These are phyloP conservation scores for Leishmania turanica DNA, from an alignment of 208 protist genomes.

Conservation along the genomic window DNA sequence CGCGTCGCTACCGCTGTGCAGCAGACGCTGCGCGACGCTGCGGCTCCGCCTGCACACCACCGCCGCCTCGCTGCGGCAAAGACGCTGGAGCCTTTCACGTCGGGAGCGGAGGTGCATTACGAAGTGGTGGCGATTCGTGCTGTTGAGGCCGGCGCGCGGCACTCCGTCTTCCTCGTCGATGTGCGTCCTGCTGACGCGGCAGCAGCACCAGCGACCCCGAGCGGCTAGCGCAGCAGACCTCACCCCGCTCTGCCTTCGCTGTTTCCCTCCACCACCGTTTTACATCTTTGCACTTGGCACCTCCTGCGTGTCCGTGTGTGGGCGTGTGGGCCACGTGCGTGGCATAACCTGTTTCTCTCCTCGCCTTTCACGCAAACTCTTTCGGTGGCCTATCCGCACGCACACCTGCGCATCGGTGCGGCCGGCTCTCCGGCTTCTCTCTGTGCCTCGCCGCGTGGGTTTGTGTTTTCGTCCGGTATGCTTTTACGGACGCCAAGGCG, in stretches of 20 bases:
- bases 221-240: neutral
- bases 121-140: conserved; percentile 45
- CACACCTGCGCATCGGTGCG: neutral
- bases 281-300: neutral
- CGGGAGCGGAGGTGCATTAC: neutral
- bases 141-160: conserved; percentile 56
- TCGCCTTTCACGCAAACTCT: neutral
- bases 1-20: conserved; percentile 14
- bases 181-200: conserved; percentile 14
- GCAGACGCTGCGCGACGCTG: conserved; percentile 1
- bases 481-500: neutral
- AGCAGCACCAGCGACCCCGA: neutral
- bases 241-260: neutral
- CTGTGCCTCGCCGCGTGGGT: neutral
- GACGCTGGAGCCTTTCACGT: neutral
- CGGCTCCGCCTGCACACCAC: neutral
- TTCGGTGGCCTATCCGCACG: neutral
- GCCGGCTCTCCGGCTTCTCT: neutral
- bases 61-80: neutral
- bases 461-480: neutral
- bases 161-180: conserved; percentile 78
- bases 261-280: neutral
- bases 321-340: neutral
- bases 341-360: neutral
- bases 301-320: neutral